Evolutionary conservation across 1,284 basidiomycete species (phyloP), one percentile per base, ranked within the genome.

Genomic region (Moesziomyces parantarcticus): DNA sequence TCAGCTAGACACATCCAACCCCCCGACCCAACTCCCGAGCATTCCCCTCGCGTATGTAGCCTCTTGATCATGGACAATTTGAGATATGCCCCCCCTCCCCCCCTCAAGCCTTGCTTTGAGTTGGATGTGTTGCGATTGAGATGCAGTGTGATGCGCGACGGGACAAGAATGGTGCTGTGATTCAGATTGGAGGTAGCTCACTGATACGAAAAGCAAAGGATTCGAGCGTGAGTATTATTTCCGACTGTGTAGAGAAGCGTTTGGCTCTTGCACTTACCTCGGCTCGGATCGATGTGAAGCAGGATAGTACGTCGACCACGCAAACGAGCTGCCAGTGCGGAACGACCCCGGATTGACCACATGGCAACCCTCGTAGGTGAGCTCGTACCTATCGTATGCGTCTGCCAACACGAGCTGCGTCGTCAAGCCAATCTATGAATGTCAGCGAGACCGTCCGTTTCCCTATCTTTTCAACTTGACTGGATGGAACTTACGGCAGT

Each of bases 291-390:
- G 72, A 42, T 74, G 80, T 23, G 56, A 81, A 23, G 73, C 69
- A 16, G 84, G 84, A 43, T 85, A 83, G 58, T 84, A 85, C 2
- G 83, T 84, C 14, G 78, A 75, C 84, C 84, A 85, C 0, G 75
- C 68, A 23, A 80, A 84, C 20, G 61, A 45, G 26, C 63, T 62
- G 16, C 84, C 80, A 10, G 50, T 50, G 21, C 75, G 50, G 60
- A 83, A 84, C 1, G 81, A 79, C 14, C 97, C 96, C 0, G 97
- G 97, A 84, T 99, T 99, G 87, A 99, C 94, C 29, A 99, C 97
- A 85, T 98, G 96, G 81, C 97, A 99, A 7, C 93, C 94, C 53
- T 96, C 95, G 82, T 99, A 99, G 1, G 95, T 99, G 74, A 98
- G 87, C 79, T 97, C 94, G 84, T 93, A 99, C 39, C 92, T 89